These are phyloP conservation scores for Flaveria floridana DNA, from an alignment of 140 eudicot genomes.

Conservation along the genomic window DNA sequence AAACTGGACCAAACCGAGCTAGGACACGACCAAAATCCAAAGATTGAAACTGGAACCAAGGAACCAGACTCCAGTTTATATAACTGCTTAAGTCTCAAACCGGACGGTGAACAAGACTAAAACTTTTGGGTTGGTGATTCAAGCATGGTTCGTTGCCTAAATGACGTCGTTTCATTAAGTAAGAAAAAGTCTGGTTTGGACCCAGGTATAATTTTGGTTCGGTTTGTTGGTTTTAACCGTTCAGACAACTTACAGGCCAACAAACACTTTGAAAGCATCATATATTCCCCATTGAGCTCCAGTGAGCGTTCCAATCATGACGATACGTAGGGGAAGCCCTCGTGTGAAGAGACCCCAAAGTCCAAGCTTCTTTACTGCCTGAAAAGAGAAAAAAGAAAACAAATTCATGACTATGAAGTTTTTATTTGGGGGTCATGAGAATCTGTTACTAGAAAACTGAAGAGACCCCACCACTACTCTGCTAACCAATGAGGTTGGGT, in stretches of 20 bases:
- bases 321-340: slow-evolving; percentile 64
- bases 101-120: neutral
- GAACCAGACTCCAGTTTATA: neutral
- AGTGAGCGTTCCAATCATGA: slow-evolving; percentile 62
- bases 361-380: slow-evolving; percentile 67
- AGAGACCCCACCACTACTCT: no score
- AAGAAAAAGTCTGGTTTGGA: no score
- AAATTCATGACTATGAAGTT: neutral
- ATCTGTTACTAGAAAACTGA: no score
- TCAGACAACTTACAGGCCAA: slow-evolving; percentile 53
- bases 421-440: neutral
- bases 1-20: neutral
- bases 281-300: slow-evolving; percentile 71
- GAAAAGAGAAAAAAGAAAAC: slow-evolving; percentile 11
- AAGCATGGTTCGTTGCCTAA: neutral
- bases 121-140: neutral
- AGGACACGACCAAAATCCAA: neutral
- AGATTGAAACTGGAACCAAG: neutral
- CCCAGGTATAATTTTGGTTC: neutral
- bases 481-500: neutral
- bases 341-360: slow-evolving; percentile 53
- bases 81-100: neutral
- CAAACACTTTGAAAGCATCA: slow-evolving; percentile 61
- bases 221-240: neutral
- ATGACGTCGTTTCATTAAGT: neutral